Percentiles rank a stretch among this genome's conserved stretches.
phyloP scores from a whole-genome alignment of 352 stramenopile species.

The Lagenidium giganteum region DNA sequence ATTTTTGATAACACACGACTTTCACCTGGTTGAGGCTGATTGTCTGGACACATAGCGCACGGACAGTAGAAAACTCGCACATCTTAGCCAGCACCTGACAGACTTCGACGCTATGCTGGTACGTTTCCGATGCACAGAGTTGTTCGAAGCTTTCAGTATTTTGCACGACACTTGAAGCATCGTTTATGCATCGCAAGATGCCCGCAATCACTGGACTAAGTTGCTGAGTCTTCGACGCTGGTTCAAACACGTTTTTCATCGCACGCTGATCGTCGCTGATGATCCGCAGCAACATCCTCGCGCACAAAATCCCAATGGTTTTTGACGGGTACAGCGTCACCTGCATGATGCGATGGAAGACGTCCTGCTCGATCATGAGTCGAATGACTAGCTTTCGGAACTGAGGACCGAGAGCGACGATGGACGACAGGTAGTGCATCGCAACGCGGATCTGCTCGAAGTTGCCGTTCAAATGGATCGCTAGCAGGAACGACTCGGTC shows the following conservation, averaged over 20 bases:
- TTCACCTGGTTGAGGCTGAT: constrained; percentile 77
- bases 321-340: constrained; percentile 65
- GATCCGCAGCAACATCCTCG: constrained; percentile 54
- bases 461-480: constrained; percentile 67
- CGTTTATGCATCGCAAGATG: constrained; percentile 55
- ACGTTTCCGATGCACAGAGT: constrained; percentile 51
- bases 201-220: constrained; percentile 44
- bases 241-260: constrained; percentile 43
- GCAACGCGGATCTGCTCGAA: constrained; percentile 49
- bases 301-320: constrained; percentile 38
- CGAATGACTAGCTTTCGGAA: constrained; percentile 60
- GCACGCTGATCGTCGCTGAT: constrained; percentile 53
- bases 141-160: constrained; percentile 31
- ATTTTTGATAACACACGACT: neutral
- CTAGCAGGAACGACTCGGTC: constrained; percentile 49
- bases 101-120: constrained; percentile 54
- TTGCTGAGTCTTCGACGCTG: constrained; percentile 22
- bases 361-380: constrained; percentile 43
- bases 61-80: constrained; percentile 37
- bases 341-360: constrained; percentile 66
- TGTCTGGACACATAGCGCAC: constrained; percentile 38
- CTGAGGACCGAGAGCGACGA: constrained; percentile 43
- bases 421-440: constrained; percentile 51
- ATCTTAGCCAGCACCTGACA: constrained; percentile 62
- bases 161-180: constrained; percentile 35